These are phyloP conservation scores for Geranium rotundifolium DNA, from an alignment of 345 rosid genomes.

Conservation along the genomic window DNA sequence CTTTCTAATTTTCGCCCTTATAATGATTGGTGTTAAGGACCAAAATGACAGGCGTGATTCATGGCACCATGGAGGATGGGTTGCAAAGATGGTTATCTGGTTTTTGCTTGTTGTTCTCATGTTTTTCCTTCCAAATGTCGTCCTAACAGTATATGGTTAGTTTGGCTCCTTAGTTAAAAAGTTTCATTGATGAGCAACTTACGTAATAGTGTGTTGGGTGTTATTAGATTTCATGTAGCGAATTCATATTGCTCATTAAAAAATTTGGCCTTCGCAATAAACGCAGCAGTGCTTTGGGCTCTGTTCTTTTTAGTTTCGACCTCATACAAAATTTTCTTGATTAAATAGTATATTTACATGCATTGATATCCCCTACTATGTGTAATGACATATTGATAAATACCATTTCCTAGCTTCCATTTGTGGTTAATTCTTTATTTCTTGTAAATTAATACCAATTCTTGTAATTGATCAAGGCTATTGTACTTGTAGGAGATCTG, in stretches of 20 bases:
- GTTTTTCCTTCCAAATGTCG: conserved; percentile 75
- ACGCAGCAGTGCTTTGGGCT: no score
- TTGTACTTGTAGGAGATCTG: conserved; percentile 43
- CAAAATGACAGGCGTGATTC: conserved; percentile 87
- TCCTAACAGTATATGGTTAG: conserved; percentile 69
- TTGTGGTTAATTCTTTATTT: no score
- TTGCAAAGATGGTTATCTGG: conserved; percentile 81
- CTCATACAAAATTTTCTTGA: no score
- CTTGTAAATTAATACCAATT: not conserved
- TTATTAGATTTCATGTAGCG: not conserved
- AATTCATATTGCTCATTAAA: not conserved
- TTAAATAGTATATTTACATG: no score
- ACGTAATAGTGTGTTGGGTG: not conserved
- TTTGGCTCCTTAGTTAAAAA: conserved; percentile 7
- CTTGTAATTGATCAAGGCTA: not conserved
- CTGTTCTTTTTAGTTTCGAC: no score
- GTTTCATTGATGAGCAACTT: not conserved
- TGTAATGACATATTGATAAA: no score
- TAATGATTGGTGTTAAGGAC: conserved; percentile 92
- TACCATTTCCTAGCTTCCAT: not conserved
- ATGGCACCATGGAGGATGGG: conserved; percentile 96
- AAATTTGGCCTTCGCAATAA: no score
- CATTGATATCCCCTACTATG: no score
- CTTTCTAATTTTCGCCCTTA: conserved; percentile 54
- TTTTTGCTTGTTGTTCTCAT: conserved; percentile 66